A percentile compares a stretch with the other conserved stretches of the same genome.
Conservation (phyloP, 2,329 filamentous ascomycete species). For the Neobulgaria alba region DNA sequence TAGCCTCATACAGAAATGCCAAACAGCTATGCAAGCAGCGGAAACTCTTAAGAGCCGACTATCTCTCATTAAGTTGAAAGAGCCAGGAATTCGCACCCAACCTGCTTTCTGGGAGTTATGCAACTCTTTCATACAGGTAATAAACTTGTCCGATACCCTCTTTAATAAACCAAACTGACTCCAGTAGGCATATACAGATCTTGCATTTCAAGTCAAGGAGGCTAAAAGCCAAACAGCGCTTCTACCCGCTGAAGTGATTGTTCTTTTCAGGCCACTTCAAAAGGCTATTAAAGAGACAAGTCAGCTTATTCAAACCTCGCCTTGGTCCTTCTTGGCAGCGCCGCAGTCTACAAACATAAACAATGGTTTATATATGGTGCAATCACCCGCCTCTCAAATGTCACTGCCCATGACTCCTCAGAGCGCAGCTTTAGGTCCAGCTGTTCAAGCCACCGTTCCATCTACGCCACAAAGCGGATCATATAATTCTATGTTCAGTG, state of each 20-base stretch:
- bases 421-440: conserved; percentile 80
- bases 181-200: conserved; percentile 53
- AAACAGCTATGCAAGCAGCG: conserved; percentile 61
- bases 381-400: conserved; percentile 39
- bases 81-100: conserved; percentile 63
- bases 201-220: conserved; percentile 52
- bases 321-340: conserved; percentile 46
- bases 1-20: conserved; percentile 62
- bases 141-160: conserved; percentile 1
- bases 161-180: conserved; percentile 9
- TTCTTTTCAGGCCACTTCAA: conserved; percentile 71
- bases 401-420: conserved; percentile 77
- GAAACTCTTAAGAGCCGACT: conserved; percentile 65
- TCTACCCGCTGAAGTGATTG: conserved; percentile 58
- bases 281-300: conserved; percentile 74
- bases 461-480: conserved; percentile 44
- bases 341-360: conserved; percentile 17
- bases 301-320: conserved; percentile 58
- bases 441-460: conserved; percentile 81
- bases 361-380: conserved; percentile 20
- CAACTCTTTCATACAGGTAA: conserved; percentile 57
- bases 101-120: conserved; percentile 59
- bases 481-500: conserved; percentile 25
- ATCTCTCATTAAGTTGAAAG: conserved; percentile 74
- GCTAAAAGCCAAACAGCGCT: conserved; percentile 38